phyloP scores from a whole-genome alignment of 352 stramenopile genomes.

The Plasmopara viticola region DNA sequence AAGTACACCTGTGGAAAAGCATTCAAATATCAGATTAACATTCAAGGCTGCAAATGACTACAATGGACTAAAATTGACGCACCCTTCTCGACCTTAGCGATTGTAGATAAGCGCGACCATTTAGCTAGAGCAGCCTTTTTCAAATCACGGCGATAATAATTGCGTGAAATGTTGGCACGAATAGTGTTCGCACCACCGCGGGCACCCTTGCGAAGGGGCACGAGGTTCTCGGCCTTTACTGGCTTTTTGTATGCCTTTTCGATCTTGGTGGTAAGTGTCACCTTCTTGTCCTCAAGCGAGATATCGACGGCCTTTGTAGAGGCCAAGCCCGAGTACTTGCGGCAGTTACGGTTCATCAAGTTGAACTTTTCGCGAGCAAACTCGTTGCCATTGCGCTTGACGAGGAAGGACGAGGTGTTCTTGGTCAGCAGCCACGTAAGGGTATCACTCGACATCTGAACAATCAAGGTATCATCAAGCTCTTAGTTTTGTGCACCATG shows the following conservation, averaged over 20 bases:
- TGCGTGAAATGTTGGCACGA: slow-evolving; percentile 83
- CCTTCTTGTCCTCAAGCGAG: slow-evolving; percentile 81
- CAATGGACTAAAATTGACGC: slow-evolving; percentile 9
- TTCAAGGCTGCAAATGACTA: background rate
- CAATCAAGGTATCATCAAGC: slow-evolving; percentile 4
- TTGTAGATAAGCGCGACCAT: slow-evolving; percentile 82
- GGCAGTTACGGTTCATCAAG: slow-evolving; percentile 91
- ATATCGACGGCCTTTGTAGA: slow-evolving; percentile 92
- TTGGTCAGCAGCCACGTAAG: slow-evolving; percentile 96
- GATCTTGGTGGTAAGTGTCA: slow-evolving; percentile 80
- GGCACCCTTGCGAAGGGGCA: slow-evolving; percentile 80
- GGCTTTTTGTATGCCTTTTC: slow-evolving; percentile 67
- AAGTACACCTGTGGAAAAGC: slow-evolving; percentile 39
- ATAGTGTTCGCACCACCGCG: slow-evolving; percentile 81
- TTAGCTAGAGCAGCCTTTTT: slow-evolving; percentile 80
- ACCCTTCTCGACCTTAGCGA: slow-evolving; percentile 87
- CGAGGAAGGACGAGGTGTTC: slow-evolving; percentile 94
- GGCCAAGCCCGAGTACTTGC: slow-evolving; percentile 96
- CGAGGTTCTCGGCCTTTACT: slow-evolving; percentile 56
- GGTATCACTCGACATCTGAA: slow-evolving; percentile 87
- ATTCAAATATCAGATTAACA: background rate
- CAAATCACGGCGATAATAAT: slow-evolving; percentile 83
- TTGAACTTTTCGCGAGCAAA: slow-evolving; percentile 95
- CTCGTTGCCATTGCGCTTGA: slow-evolving; percentile 88
- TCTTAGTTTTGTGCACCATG: background rate